A percentile compares a stretch with the other conserved stretches of the same genome.
Conservation (phyloP, 805 yeast genomes). For the Teunomyces panamensis region DNA sequence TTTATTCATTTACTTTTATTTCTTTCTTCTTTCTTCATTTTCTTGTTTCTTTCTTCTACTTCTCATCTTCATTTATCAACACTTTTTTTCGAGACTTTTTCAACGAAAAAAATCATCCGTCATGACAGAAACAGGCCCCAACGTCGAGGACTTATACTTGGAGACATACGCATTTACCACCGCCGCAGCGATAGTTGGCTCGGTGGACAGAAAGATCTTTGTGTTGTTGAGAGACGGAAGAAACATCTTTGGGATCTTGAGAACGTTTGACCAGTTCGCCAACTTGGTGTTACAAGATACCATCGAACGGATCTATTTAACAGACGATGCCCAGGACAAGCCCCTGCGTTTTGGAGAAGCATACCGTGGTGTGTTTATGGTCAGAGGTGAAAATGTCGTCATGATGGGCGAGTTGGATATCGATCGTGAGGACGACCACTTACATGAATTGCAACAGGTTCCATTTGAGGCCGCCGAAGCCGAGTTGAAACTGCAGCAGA, state of each 20-base stretch:
- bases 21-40: neutral
- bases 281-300: conserved; percentile 91
- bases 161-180: conserved; percentile 84
- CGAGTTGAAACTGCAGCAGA: conserved; percentile 30
- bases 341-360: conserved; percentile 65
- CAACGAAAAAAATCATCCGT: neutral
- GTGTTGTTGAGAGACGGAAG: conserved; percentile 89
- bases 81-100: neutral
- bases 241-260: conserved; percentile 78
- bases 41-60: neutral
- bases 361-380: conserved; percentile 76
- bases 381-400: conserved; percentile 95
- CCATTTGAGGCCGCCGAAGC: conserved; percentile 61
- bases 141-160: conserved; percentile 57
- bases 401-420: conserved; percentile 92
- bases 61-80: neutral
- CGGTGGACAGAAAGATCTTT: conserved; percentile 78
- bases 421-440: conserved; percentile 74
- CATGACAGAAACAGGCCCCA: conserved; percentile 21
- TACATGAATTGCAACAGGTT: conserved; percentile 54
- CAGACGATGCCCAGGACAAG: conserved; percentile 12
- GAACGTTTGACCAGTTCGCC: conserved; percentile 95
- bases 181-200: conserved; percentile 86
- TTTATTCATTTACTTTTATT: neutral
- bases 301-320: conserved; percentile 74